Evolutionary conservation across 106 monocot species (phyloP), one percentile per base, ranked within the genome.

Genomic region (Dendrobium chrysotoxum): DNA sequence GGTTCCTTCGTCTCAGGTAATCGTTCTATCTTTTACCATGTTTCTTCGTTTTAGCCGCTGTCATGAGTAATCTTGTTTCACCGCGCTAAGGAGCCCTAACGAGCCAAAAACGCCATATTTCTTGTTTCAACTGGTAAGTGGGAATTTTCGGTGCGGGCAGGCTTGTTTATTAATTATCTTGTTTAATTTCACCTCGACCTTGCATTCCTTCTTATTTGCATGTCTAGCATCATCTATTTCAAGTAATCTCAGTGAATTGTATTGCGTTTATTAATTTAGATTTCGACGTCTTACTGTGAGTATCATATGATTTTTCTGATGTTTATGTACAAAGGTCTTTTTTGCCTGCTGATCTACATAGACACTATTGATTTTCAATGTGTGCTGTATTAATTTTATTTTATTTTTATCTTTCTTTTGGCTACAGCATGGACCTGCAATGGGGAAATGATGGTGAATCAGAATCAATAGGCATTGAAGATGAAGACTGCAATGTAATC

Each of bases 401-500:
- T 20, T 61, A 16, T 61, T 23, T n/a, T n/a, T 23, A 7, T 61
- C 7, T 61, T 23, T 7, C 8, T n/a, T 61, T n/a, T 61, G 61
- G 61, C 61, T 23, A 21, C 61, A 61, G 61, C 61, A 70, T 70
- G 70, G 70, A 70, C 70, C 28, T 70, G 12, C 2, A 31, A 31
- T 28, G 28, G 70, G 35, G 30, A 28, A 70, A 28, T 70, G 31
- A 70, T 70, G 70, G 35, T 31, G 31, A 70, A 70, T 30, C 70
- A 0, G 70, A 70, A 15, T 30, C 70, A 13, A 11, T 35, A 16
- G 4, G 28, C 35, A 28, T 70, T 13, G 70, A 70, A 30, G 70
- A 70, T 70, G 70, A 70, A 70, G 70, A 70, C 13, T 70, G 70
- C 70, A 70, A 70, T 70, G 70, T 70, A 35, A 70, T 12, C 28